These are phyloP conservation scores for Adiantum capillusveneris DNA, from an alignment of 75 land plant genomes.

Conservation along the genomic window DNA sequence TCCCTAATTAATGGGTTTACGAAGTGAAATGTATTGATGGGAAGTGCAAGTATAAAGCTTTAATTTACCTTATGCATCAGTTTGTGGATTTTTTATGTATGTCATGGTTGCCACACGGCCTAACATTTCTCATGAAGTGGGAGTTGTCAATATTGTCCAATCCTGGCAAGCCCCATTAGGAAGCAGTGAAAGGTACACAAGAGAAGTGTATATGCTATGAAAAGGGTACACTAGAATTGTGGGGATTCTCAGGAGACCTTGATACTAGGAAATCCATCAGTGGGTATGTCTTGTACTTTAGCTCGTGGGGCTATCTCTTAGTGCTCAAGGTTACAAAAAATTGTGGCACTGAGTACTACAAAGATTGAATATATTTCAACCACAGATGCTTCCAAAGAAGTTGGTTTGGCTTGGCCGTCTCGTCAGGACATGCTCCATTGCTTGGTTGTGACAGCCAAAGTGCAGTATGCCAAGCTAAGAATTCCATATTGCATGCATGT, in stretches of 20 bases:
- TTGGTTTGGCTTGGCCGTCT: slow-evolving; percentile 4
- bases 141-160: slow-evolving; percentile 11
- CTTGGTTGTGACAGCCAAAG: slow-evolving; percentile 6
- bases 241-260: slow-evolving; percentile 4
- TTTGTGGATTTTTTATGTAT: slow-evolving; percentile 19
- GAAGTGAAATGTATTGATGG: no score
- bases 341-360: slow-evolving; percentile 6
- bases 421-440: not conserved
- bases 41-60: no score
- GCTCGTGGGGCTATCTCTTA: slow-evolving; percentile 1
- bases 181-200: slow-evolving; percentile 9
- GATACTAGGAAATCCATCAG: slow-evolving; percentile 1
- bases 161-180: slow-evolving; percentile 14
- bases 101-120: slow-evolving; percentile 12
- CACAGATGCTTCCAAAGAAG: slow-evolving; percentile 9
- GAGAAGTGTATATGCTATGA: not conserved
- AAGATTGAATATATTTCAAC: slow-evolving; percentile 2
- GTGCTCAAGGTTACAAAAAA: slow-evolving; percentile 1
- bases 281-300: slow-evolving; percentile 6
- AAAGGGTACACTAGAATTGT: not conserved
- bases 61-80: slow-evolving; percentile 23
- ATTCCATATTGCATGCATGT: slow-evolving; percentile 7
- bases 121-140: slow-evolving; percentile 10
- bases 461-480: slow-evolving; percentile 7
- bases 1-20: no score